Percentiles rank a stretch among this genome's conserved stretches.
These are phyloP conservation scores for Solanum okadae DNA, from an alignment of 257 asterid species.

Conservation along the genomic window DNA sequence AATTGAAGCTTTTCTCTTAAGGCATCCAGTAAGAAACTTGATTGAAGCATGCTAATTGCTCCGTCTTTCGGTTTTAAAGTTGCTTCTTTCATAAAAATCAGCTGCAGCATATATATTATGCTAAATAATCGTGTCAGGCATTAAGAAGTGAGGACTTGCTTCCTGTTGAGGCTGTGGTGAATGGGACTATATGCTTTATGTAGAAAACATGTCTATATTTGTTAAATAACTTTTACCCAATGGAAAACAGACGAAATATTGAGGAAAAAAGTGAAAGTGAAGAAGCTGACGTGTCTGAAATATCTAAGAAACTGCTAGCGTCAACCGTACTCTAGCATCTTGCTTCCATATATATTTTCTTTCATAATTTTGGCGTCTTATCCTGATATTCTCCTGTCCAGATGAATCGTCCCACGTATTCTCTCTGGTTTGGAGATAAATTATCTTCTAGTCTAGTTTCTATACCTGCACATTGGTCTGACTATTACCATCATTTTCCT, in stretches of 20 bases:
- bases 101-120: not conserved
- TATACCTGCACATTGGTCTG: not conserved
- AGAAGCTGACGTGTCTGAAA: not conserved
- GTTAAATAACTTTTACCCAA: not conserved
- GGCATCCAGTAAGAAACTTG: constrained; percentile 46
- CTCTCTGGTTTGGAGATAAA: not conserved
- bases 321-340: not conserved
- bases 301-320: not conserved
- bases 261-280: not conserved
- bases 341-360: not conserved
- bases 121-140: not conserved
- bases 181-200: not conserved
- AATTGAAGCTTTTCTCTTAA: constrained; percentile 69
- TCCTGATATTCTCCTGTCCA: not conserved
- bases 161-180: not conserved
- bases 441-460: not conserved
- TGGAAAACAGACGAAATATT: not conserved
- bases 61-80: not conserved
- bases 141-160: not conserved
- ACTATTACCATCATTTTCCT: not conserved
- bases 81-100: not conserved
- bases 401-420: not conserved
- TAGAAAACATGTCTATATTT: not conserved
- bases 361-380: not conserved
- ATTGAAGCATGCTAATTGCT: not conserved